A percentile compares a stretch with the other conserved stretches of the same genome.
These are phyloP conservation scores for Dissophora ornata DNA, from an alignment of 192 early-diverging fungal genomes.

Conservation along the genomic window DNA sequence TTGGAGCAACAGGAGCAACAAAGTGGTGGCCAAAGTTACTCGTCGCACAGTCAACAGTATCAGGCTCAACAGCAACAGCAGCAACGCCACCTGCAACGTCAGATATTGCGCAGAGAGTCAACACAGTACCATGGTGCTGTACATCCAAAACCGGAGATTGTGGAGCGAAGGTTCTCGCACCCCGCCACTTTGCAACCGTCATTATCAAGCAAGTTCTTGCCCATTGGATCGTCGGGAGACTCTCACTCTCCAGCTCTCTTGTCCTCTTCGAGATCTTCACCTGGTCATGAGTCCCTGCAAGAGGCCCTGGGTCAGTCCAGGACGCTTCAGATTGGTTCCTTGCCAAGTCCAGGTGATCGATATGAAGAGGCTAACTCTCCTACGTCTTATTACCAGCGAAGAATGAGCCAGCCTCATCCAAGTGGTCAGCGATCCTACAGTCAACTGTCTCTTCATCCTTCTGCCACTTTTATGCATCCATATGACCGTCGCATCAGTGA, in stretches of 20 bases:
- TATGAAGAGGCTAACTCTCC: constrained; percentile 10
- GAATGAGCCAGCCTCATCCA: constrained; percentile 46
- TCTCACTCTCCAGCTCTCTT: constrained; percentile 14
- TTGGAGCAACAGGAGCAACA: constrained; percentile 31
- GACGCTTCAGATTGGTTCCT: constrained; percentile 1
- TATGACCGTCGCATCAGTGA: constrained; percentile 29
- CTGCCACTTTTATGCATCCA: constrained; percentile 3
- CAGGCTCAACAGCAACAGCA: constrained; percentile 22
- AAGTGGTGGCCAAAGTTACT: constrained; percentile 3
- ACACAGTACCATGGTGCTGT: constrained; percentile 9
- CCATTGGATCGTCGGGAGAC: not conserved
- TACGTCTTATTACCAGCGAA: constrained; percentile 20
- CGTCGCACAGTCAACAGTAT: constrained; percentile 11
- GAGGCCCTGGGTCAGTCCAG: not conserved
- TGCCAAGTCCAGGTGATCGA: constrained; percentile 5
- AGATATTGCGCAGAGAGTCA: constrained; percentile 25
- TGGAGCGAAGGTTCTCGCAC: constrained; percentile 25
- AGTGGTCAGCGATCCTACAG: constrained; percentile 3
- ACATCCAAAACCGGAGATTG: constrained; percentile 1
- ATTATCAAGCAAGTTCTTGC: constrained; percentile 4
- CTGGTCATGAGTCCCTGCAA: constrained; percentile 9
- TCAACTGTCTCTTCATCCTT: constrained; percentile 18
- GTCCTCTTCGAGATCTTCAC: constrained; percentile 17
- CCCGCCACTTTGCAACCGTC: constrained; percentile 19
- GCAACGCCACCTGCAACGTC: constrained; percentile 15